Base-by-base conservation (phyloP, 225 moss, liverwort and hornwort species). In the Ulota crispa region DNA sequence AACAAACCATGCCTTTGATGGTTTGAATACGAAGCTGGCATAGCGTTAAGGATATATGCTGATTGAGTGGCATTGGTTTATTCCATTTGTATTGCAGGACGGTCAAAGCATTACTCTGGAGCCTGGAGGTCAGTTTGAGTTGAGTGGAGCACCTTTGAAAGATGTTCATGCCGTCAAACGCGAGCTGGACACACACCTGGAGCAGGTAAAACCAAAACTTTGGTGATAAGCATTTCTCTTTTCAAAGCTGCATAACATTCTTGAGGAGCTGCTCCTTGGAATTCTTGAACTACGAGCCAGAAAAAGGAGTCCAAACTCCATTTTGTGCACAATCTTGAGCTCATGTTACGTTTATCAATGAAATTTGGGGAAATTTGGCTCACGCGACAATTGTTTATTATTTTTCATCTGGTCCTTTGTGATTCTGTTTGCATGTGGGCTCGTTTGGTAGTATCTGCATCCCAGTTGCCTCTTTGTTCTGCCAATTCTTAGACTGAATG, bases 121-220 rank as follows among this genome's bases (percentile, higher is more conserved):
- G 77, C 97, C 97, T 68, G 97, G 97, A 85, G 95, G 97, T 42
- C 95, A 97, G 82, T 92, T 97, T 73, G 97, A 97, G 80, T 81
- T 95, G 42, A 97, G 97, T 74, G 95, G 97, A 70, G 93, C 94
- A 41, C 94, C 95, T 16, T 77, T 97, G 34, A 83, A 92, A 75
- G 92, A 90, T 62, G 62, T 97, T 64, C 92, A 95, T 83, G 93
- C 80, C n/a, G 70, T 83, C 5, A 86, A 86, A 90, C 86, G 47
- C 83, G 97, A 97, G 86, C 93, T 95, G 47, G 93, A 97, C 73
- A 88, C 86, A 3, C 95, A 97, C 80, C 83, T 97, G 12, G 88
- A 93, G 64, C 92, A 97, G 93, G 97, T 93, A 41, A 5, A 53
- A 60, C 16, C n/a, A 28, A 56, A 20, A 11, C 3, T 36, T 78